A percentile compares a stretch with the other conserved stretches of the same genome.
These are phyloP conservation scores for Pleurotus platypus DNA, from an alignment of 768 basidiomycete genomes.

Conservation along the genomic window DNA sequence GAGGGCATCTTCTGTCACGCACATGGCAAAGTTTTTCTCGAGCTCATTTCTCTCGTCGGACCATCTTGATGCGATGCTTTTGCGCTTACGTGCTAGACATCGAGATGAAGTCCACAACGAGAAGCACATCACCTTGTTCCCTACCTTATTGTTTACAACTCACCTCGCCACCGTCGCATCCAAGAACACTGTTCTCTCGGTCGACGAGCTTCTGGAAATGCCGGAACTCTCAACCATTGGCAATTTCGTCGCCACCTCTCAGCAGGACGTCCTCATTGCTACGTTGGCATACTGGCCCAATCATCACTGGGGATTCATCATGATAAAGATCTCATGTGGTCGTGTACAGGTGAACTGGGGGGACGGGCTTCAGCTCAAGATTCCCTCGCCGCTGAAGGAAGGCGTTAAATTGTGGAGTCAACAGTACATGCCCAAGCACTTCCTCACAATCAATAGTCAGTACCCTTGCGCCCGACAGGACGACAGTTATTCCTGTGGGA, in stretches of 20 bases:
- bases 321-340: background rate
- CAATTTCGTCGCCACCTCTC: background rate
- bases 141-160: background rate
- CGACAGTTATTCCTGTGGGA: background rate
- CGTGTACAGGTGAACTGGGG: background rate
- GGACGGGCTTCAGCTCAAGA: background rate
- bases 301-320: background rate
- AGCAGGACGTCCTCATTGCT: background rate
- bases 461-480: background rate
- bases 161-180: background rate
- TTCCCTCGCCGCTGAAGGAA: background rate
- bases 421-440: background rate
- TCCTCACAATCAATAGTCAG: background rate
- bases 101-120: too few relatives aligned
- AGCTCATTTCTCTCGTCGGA: background rate
- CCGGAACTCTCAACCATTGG: background rate
- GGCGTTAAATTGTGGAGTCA: background rate
- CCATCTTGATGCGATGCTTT: background rate
- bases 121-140: background rate
- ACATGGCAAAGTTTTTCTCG: background rate
- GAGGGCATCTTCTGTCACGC: background rate
- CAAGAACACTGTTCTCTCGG: too few relatives aligned
- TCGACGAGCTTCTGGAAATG: background rate
- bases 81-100: background rate
- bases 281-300: background rate